phyloP scores from a whole-genome alignment of 805 yeast genomes.

The Candida dajiaensis region DNA sequence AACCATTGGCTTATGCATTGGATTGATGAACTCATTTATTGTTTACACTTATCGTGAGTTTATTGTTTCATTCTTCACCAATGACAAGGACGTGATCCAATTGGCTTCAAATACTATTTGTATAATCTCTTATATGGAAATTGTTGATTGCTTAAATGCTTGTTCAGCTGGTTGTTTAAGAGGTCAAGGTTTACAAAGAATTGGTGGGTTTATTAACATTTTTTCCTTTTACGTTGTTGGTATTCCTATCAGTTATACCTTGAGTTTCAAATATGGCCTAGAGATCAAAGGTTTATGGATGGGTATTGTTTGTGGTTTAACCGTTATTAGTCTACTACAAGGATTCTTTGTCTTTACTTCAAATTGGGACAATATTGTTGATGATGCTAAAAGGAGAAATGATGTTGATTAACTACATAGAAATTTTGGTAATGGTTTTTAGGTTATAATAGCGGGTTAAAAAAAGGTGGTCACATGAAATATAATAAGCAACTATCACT shows the following conservation, averaged over 20 bases:
- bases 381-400: conserved; percentile 37
- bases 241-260: conserved; percentile 57
- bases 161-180: conserved; percentile 70
- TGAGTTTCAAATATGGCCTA: conserved; percentile 31
- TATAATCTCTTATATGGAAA: conserved; percentile 59
- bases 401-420: conserved; percentile 1
- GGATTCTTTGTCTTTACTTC: conserved; percentile 37
- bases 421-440: too few relatives aligned
- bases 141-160: conserved; percentile 67
- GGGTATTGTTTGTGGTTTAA: conserved; percentile 54
- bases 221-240: conserved; percentile 67
- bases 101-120: conserved; percentile 49
- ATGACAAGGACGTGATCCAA: conserved; percentile 49
- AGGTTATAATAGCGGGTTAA: too few relatives aligned
- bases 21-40: conserved; percentile 41
- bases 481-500: too few relatives aligned
- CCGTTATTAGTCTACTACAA: conserved; percentile 38
- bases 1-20: conserved; percentile 35
- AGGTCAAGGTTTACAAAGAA: conserved; percentile 79
- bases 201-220: conserved; percentile 70
- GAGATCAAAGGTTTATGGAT: conserved; percentile 53
- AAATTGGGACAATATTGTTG: conserved; percentile 44
- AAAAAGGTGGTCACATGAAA: too few relatives aligned
- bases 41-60: conserved; percentile 23
- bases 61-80: conserved; percentile 51